Percentiles rank a stretch among this genome's conserved stretches.
Evolutionary conservation across 2,329 filamentous ascomycete genomes (phyloP).

Genomic region (Fusarium veterinarium): DNA sequence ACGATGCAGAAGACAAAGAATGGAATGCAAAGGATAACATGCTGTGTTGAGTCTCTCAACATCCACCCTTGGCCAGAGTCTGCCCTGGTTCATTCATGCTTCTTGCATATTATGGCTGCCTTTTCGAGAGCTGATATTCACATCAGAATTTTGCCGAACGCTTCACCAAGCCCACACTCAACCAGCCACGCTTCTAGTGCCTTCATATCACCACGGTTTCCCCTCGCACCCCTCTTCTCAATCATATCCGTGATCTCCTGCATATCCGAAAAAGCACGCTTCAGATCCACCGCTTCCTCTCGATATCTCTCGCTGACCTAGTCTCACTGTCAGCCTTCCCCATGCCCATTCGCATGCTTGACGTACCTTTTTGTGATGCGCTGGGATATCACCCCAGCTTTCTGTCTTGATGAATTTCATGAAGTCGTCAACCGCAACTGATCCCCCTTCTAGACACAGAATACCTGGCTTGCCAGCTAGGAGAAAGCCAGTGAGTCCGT

Average conservation of each 20-base stretch:
- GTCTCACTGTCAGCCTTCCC: neutral
- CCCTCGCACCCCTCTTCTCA: constrained; percentile 60
- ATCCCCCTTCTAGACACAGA: constrained; percentile 62
- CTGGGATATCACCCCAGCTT: constrained; percentile 71
- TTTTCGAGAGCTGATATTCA: neutral
- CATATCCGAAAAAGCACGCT: constrained; percentile 65
- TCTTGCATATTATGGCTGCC: neutral
- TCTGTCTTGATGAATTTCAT: constrained; percentile 74
- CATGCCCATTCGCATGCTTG: fast-evolving
- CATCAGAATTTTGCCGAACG: constrained; percentile 44
- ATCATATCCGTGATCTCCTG: constrained; percentile 64
- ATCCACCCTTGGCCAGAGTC: fast-evolving
- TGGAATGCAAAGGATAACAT: fast-evolving
- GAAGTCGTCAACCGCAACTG: constrained; percentile 63
- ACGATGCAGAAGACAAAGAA: too few species aligned
- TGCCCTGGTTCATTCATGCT: fast-evolving
- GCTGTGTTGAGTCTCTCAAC: neutral
- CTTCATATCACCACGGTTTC: constrained; percentile 65
- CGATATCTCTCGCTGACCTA: constrained; percentile 63
- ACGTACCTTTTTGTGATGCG: constrained; percentile 67
- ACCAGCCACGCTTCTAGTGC: constrained; percentile 62
- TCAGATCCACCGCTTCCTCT: constrained; percentile 49
- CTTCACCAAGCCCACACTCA: constrained; percentile 46
- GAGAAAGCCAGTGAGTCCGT: constrained; percentile 68
- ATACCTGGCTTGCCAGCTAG: constrained; percentile 70